Evolutionary conservation across 306 rosid genomes (phyloP), one percentile per base, ranked within the genome.

Genomic region (Macrotyloma uniflorum): DNA sequence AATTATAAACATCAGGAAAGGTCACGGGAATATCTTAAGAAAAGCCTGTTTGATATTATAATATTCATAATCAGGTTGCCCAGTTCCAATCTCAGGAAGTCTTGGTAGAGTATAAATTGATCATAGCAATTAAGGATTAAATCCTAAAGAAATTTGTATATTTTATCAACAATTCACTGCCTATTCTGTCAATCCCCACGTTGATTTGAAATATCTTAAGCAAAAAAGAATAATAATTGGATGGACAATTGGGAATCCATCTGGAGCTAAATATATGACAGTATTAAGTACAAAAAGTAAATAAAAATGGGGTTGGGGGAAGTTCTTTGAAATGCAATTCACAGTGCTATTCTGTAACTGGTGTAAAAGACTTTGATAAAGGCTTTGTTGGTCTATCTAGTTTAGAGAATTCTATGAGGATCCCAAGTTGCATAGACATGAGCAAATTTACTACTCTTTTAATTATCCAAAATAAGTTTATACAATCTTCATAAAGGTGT

Each of bases 31-130:
- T 35, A 79, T 55, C 55, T 18, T 49, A 63, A 33, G 30, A 16
- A 54, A n/a, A 54, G 38, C 35, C 32, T 66, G 57, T 49, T 36
- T 5, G 53, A 33, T 42, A 59, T 68, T 40, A 69, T 20, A 57
- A 23, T 13, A 47, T 76, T 49, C 73, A 49, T 49, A 65, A 36
- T 50, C 67, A 36, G 45, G 46, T 68, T 67, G 14, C 46, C 67
- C 47, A 42, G 18, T 69, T 42, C 22, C 50, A 53, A 53, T 19
- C 43, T 49, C 46, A 55, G 59, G 75, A 55, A 14, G 68, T 36
- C 5, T 42, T 67, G 5, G 65, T 35, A 1, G 6, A 26, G 4
- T 38, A 30, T 23, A 49, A 47, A 75, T 8, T 30, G 23, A 32
- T 24, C 38, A 45, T 19, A 30, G 22, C 8, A 54, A 57, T 38